These are phyloP conservation scores for Mallotus nudiflorus DNA, from an alignment of 345 rosid species.

Conservation along the genomic window DNA sequence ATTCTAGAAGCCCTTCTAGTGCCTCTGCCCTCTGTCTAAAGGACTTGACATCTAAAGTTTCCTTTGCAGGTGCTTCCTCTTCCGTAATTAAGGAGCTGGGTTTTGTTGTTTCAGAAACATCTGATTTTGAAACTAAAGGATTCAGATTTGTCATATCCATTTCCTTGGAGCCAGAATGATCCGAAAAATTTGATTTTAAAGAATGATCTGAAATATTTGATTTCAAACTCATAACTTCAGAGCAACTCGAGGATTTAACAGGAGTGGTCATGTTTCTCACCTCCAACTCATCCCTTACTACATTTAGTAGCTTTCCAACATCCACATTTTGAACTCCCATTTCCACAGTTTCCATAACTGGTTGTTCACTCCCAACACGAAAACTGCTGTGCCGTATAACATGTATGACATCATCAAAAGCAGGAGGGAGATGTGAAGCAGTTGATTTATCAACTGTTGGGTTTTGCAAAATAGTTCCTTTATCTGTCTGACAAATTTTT, in stretches of 20 bases:
- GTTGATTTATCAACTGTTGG: conserved; percentile 41
- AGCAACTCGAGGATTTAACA: conserved; percentile 42
- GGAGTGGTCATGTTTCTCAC: conserved; percentile 42
- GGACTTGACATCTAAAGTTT: conserved; percentile 74
- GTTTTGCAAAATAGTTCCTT: conserved; percentile 39
- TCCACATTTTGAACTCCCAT: conserved; percentile 73
- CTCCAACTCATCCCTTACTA: conserved; percentile 70
- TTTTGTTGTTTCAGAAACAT: conserved; percentile 42
- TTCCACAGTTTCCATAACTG: conserved; percentile 74
- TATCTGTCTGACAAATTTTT: conserved; percentile 44
- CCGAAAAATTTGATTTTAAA: conserved; percentile 39
- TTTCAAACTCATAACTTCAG: conserved; percentile 40
- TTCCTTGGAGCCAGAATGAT: conserved; percentile 44
- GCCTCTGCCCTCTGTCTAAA: conserved; percentile 98
- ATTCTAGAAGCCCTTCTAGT: conserved; percentile 89
- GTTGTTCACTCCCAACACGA: conserved; percentile 85
- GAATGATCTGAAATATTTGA: conserved; percentile 46
- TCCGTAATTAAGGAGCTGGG: conserved; percentile 38
- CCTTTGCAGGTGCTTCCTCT: conserved; percentile 64
- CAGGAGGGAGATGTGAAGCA: conserved; percentile 53
- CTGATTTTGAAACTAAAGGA: conserved; percentile 38
- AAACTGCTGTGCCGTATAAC: conserved; percentile 85
- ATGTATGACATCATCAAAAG: conserved; percentile 82
- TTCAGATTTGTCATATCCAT: conserved; percentile 38
- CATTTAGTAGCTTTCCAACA: conserved; percentile 77